phyloP scores from a whole-genome alignment of 1,139 yeast genomes.

The Hanseniaspora uvarum region DNA sequence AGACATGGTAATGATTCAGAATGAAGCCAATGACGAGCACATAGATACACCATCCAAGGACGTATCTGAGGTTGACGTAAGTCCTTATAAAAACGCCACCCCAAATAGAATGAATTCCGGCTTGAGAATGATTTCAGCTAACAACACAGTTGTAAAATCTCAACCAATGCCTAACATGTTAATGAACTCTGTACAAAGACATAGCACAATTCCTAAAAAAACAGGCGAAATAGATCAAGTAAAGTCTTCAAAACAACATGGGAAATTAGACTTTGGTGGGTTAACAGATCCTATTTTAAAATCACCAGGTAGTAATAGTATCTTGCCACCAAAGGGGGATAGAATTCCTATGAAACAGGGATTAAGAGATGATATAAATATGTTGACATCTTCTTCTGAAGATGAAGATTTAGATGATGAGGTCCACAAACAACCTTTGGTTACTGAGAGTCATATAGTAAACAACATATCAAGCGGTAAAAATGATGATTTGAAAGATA shows the following conservation, averaged over 20 bases:
- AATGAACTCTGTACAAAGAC: slow-evolving; percentile 11
- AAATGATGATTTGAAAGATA: background rate
- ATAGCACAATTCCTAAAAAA: background rate
- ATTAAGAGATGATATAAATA: slow-evolving; percentile 3
- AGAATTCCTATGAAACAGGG: slow-evolving; percentile 31
- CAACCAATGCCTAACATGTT: slow-evolving; percentile 10
- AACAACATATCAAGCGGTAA: background rate
- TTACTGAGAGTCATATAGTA: background rate
- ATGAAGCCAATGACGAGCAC: slow-evolving; percentile 21
- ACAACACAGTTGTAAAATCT: slow-evolving; percentile 17
- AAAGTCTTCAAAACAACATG: slow-evolving; percentile 39
- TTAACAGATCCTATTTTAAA: slow-evolving; percentile 31
- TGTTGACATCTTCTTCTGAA: slow-evolving; percentile 6
- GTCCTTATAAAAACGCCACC: slow-evolving; percentile 20
- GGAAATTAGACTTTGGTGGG: slow-evolving; percentile 45
- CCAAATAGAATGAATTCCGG: slow-evolving; percentile 30
- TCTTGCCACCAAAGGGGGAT: slow-evolving; percentile 28
- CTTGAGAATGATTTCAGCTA: slow-evolving; percentile 28
- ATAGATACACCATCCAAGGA: slow-evolving; percentile 14
- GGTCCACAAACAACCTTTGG: background rate
- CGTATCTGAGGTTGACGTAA: background rate
- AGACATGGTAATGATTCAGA: slow-evolving; percentile 25
- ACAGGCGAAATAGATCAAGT: slow-evolving; percentile 17
- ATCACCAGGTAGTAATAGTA: slow-evolving; percentile 27
- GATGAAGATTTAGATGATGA: slow-evolving; percentile 2